Evolutionary conservation across 768 basidiomycete genomes (phyloP).

Genomic region (Lentinula lateritia): DNA sequence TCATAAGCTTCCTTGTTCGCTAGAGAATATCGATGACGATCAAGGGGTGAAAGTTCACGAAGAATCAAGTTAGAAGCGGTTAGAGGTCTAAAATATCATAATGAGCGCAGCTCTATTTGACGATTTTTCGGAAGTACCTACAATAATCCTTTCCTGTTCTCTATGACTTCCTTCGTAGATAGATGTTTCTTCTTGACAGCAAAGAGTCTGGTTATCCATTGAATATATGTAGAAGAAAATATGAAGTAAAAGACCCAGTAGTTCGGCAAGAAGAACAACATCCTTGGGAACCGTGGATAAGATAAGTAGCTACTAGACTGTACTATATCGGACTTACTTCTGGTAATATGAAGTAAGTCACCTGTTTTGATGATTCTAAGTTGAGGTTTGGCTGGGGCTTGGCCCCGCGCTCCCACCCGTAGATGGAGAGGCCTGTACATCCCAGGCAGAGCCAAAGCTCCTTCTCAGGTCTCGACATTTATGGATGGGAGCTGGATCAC

Average conservation of each 20-base stretch:
- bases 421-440: too few species aligned
- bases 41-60: constrained; percentile 5
- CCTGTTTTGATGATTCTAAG: too few species aligned
- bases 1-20: neutral
- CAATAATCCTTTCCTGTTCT: neutral
- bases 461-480: too few species aligned
- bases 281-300: neutral
- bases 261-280: neutral
- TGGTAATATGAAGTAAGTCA: too few species aligned
- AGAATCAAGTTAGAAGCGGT: neutral
- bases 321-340: too few species aligned
- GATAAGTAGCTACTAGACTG: too few species aligned
- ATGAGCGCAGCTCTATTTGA: neutral
- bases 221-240: neutral
- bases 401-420: too few species aligned
- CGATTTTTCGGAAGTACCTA: neutral
- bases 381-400: too few species aligned
- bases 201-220: neutral
- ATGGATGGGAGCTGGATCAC: too few species aligned
- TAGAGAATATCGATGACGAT: constrained; percentile 2
- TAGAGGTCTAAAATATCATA: neutral
- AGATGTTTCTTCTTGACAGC: neutral
- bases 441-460: too few species aligned
- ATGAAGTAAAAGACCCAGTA: neutral
- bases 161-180: neutral